Evolutionary conservation across 2,329 filamentous ascomycete species (phyloP), one percentile per base, ranked within the genome.

Genomic region (Leptographium wingfieldii): DNA sequence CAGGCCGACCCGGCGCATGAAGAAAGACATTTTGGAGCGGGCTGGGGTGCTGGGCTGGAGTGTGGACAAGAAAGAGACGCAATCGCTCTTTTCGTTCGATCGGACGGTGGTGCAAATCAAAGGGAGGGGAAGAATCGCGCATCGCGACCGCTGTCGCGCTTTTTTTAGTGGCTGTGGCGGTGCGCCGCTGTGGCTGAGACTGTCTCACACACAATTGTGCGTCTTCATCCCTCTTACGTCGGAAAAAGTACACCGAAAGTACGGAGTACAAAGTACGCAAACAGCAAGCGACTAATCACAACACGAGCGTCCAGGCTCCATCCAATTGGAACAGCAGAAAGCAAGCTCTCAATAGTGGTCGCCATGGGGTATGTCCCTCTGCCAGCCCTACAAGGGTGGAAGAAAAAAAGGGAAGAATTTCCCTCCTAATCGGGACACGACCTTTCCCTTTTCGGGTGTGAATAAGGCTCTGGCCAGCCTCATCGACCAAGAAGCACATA

Each of bases 401-500:
- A 7, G 16, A 19, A 46, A n/a, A 25, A 35, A 43, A 43, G 12
- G 40, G 19, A 19, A 19, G 46, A 29, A 29, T 16, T n/a, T 56
- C 54, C 40, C 62, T 55, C 63, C 62, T 60, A 49, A 46, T 64
- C 40, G 22, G 59, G 59, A 55, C 33, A 43, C 60, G 59, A 46
- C 63, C 40, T 65, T 56, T 54, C 67, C 68, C 43, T 6, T 64
- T 70, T 68, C 48, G 65, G 69, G 65, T 65, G 53, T 72, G 67
- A 72, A 71, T 72, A 72, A 68, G 60, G n/a, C 63, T 60, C 51
- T 66, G 65, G 69, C 70, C 68, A 67, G 61, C 61, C 40, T 66
- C 63, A 59, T 14, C 38, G 12, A 19, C 16, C 25, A 43, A 14
- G n/a, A 16, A 29, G 14, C n/a, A 10, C 14, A 19, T 51, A n/a